Base-by-base conservation (phyloP, 768 basidiomycete genomes). In the Lactarius hatsudake region DNA sequence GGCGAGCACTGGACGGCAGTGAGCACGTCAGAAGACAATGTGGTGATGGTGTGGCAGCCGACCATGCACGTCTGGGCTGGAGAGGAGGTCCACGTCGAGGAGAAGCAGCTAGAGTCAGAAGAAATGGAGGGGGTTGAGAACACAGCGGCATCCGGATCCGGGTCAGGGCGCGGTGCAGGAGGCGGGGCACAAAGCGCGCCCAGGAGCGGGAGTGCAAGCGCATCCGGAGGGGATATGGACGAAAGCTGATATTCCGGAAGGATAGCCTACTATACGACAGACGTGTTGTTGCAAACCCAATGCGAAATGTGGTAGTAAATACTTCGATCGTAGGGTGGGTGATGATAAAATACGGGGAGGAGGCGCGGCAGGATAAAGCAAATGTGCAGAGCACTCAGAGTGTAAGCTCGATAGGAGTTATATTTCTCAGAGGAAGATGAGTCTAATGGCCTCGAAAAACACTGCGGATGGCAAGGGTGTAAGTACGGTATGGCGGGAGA, bases 21-120 rank as follows among this genome's bases (percentile, higher is more conserved):
- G 6, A 94, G 87, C 69, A 86, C 91, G n/a, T 96, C 96, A 0
- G 96, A 98, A 75, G 96, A 99, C 76, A 99, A 99, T 71, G 87
- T 98, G 28, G 84, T 94, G 53, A 96, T 96, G 93, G 87, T 96
- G 6, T 99, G 97, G 97, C 93, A 95, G 75, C 96, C 96, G 18
- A 94, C 91, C 20, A 91, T 93, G 84, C 90, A 93, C 26, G 88
- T 98, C 38, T 96, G 93, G 87, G 92, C 93, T 3, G 93, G 92
- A 3, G 96, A 94, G 61, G 90, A 89, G 71, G 87, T 94, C 65
- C 90, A 86, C 72, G 83, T 96, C 36, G 87, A 93, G 65, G 89
- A 90, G 69, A 89, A 88, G 76, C 93, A 96, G 74, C 80, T 97
- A 63, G 95, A 96, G 75, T 81, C 81, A 55, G 89, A 90, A 68